Percentiles rank a stretch among this genome's conserved stretches.
Conservation (phyloP, 306 rosid species). For the Herpetospermum pedunculosum region DNA sequence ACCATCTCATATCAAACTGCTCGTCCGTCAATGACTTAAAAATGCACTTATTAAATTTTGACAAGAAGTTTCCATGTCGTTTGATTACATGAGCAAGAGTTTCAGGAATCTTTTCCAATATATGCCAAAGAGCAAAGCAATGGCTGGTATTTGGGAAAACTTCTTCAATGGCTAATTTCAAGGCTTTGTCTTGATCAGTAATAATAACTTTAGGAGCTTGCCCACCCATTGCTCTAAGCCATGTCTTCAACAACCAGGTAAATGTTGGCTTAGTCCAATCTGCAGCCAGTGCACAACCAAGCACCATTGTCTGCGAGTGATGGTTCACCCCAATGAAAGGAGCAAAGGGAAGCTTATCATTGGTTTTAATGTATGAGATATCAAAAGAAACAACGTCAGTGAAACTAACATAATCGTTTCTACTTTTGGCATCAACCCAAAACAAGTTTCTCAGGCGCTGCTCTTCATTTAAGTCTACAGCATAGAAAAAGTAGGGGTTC, state of each 20-base stretch:
- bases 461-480: conserved; percentile 78
- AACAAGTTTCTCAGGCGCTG: conserved; percentile 75
- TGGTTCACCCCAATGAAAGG: conserved; percentile 89
- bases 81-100: conserved; percentile 57
- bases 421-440: conserved; percentile 86
- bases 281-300: conserved; percentile 78
- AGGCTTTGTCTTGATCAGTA: conserved; percentile 66
- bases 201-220: conserved; percentile 64
- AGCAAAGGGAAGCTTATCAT: conserved; percentile 78
- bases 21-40: conserved; percentile 81
- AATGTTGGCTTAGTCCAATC: conserved; percentile 69
- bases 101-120: conserved; percentile 74
- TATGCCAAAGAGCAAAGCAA: conserved; percentile 71
- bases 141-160: conserved; percentile 63
- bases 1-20: conserved; percentile 84
- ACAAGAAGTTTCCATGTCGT: conserved; percentile 47
- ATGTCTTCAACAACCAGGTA: conserved; percentile 81
- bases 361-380: conserved; percentile 56
- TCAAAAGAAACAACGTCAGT: conserved; percentile 71
- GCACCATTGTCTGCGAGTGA: conserved; percentile 81
- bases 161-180: conserved; percentile 68
- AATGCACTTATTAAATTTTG: conserved; percentile 63
- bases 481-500: conserved; percentile 68
- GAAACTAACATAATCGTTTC: conserved; percentile 58
- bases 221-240: conserved; percentile 94